A percentile compares a stretch with the other conserved stretches of the same genome.
These are phyloP conservation scores for Parachaetomium inaequale DNA, from an alignment of 495 filamentous ascomycete genomes.

Conservation along the genomic window DNA sequence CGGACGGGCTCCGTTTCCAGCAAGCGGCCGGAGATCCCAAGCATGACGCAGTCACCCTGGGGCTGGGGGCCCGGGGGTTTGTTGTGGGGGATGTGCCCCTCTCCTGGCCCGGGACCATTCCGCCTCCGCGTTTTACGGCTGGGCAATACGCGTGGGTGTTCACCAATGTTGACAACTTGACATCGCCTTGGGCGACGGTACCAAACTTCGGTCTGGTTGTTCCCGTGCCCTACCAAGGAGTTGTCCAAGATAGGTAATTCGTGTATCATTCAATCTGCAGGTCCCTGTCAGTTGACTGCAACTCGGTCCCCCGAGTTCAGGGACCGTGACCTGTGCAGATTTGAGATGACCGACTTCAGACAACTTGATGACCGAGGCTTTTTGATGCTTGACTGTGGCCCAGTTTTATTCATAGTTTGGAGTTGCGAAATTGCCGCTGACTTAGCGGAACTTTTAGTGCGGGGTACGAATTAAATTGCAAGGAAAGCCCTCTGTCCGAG, in stretches of 20 bases:
- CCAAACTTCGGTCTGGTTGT: not conserved
- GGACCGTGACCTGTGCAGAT: not conserved
- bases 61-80: not conserved
- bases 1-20: not conserved
- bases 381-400: not conserved
- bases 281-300: not conserved
- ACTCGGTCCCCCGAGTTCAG: not conserved
- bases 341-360: not conserved
- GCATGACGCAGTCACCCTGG: constrained; percentile 1
- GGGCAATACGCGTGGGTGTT: no score
- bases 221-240: not conserved
- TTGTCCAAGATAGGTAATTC: not conserved
- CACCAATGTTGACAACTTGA: no score
- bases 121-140: no score
- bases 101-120: not conserved
- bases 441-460: not conserved
- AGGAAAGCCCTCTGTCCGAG: not conserved
- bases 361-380: no score
- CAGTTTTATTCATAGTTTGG: not conserved
- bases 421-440: not conserved
- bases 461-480: not conserved
- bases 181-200: no score
- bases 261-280: not conserved
- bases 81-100: not conserved
- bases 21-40: constrained; percentile 8